Evolutionary conservation across 352 stramenopile genomes (phyloP), one percentile per base, ranked within the genome.

Genomic region (Phytophthora quininea): DNA sequence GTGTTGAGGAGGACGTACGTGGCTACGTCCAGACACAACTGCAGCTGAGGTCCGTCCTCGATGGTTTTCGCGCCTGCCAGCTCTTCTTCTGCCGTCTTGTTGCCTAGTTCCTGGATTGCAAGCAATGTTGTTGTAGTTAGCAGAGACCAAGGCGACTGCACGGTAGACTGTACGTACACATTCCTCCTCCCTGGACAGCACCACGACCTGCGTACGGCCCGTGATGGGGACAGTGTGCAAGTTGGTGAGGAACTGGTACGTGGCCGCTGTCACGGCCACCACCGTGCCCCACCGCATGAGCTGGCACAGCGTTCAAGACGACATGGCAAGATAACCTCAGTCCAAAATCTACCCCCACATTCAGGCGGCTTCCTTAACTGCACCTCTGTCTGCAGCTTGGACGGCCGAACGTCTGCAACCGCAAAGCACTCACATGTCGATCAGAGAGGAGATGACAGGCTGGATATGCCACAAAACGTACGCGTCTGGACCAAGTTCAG

Each of bases 211-310:
- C 15, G 80, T 89, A 6, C 83, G 80, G 1, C 77, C 79, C 4
- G 74, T 89, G 63, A 91, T 89, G 42, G 83, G 83, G 37, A 91
- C 80, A 7, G 69, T 83, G 71, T 88, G 80, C 55, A 91, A 61
- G 59, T 91, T 91, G 19, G 74, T 89, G 38, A 87, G 48, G 56
- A 91, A 91, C 65, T 91, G 83, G 50, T 90, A 89, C 42, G 74
- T 61, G 24, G 83, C 83, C 40, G 83, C 74, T 0, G 67, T 64
- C 33, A 87, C 72, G 4, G 63, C 77, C 33, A 89, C 62, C 51
- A 67, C 65, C 4, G 68, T 48, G 3, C 77, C 73, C 75, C 70
- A 85, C 12, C 77, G 62, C 64, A 83, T 69, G 24, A 89, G 46
- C 76, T 84, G 60, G 14, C 55, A 54, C 12, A 43, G 33, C 6